phyloP scores from a whole-genome alignment of 164 flowering plant genomes.

The Vitis rupestris region DNA sequence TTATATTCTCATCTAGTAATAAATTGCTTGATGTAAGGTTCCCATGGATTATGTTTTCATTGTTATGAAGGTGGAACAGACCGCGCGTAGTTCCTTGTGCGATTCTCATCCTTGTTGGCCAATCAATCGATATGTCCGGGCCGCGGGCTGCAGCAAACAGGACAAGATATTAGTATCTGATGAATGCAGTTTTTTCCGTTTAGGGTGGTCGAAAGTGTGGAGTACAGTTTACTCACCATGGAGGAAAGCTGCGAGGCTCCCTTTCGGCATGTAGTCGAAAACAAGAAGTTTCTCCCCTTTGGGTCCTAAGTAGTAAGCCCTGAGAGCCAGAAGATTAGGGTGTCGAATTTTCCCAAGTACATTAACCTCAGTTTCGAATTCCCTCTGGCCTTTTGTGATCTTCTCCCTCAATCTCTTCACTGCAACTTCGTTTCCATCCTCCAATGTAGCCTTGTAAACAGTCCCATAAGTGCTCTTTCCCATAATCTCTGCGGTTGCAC shows the following conservation, averaged over 20 bases:
- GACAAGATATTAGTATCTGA: background rate
- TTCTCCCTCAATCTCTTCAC: conserved; percentile 95
- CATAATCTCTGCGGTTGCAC: conserved; percentile 98
- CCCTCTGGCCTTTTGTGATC: conserved; percentile 71
- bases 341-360: conserved; percentile 61
- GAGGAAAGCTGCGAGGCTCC: conserved; percentile 25
- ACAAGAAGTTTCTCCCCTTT: conserved; percentile 98
- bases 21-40: conserved; percentile 51
- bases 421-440: conserved; percentile 82
- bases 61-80: conserved; percentile 33
- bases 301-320: conserved; percentile 59
- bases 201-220: too few relatives aligned
- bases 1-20: conserved; percentile 29
- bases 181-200: too few relatives aligned
- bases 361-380: conserved; percentile 76
- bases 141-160: conserved; percentile 16
- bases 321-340: conserved; percentile 10
- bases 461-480: conserved; percentile 97
- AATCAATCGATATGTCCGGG: conserved; percentile 26
- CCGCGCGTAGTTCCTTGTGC: conserved; percentile 37
- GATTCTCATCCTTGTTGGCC: conserved; percentile 46
- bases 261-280: conserved; percentile 70
- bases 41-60: conserved; percentile 39
- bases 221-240: conserved; percentile 12
- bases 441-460: conserved; percentile 87